Percentiles rank a stretch among this genome's conserved stretches.
Conservation (phyloP, 345 rosid species). For the Isatis tinctoria region DNA sequence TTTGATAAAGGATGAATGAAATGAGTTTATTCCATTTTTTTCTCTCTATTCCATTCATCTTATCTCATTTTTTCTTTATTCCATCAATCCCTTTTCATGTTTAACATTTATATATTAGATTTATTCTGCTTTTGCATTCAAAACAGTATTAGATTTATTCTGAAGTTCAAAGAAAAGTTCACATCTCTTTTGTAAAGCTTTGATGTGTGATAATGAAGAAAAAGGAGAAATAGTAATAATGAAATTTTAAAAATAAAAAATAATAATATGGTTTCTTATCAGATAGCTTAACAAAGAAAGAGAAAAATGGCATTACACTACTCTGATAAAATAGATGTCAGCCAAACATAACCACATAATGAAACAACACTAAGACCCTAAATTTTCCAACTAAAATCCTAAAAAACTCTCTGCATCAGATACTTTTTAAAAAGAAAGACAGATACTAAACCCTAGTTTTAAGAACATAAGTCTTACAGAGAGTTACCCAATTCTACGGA, state of each 20-base stretch:
- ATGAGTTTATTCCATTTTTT: no score
- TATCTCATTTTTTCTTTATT: no score
- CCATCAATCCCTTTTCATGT: no score
- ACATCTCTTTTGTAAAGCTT: background rate
- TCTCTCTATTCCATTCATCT: no score
- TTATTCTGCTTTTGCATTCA: background rate
- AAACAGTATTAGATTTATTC: background rate
- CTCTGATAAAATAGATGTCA: slow-evolving; percentile 21
- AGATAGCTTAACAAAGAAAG: background rate
- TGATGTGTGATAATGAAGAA: background rate
- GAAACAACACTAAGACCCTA: slow-evolving; percentile 20
- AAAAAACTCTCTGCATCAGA: slow-evolving; percentile 20
- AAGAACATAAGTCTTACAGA: slow-evolving; percentile 18
- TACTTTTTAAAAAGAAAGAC: background rate
- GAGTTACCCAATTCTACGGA: slow-evolving; percentile 13
- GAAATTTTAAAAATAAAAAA: background rate
- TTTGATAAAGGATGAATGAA: no score
- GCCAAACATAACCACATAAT: slow-evolving; percentile 17
- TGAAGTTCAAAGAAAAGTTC: background rate
- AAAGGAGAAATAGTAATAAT: background rate
- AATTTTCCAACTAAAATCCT: slow-evolving; percentile 1
- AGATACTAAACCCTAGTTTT: slow-evolving; percentile 24
- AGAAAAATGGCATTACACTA: slow-evolving; percentile 12
- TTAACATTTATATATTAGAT: no score
- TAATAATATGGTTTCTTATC: background rate